Evolutionary conservation across 768 basidiomycete species (phyloP).

Genomic region (Leccinum variicolor): DNA sequence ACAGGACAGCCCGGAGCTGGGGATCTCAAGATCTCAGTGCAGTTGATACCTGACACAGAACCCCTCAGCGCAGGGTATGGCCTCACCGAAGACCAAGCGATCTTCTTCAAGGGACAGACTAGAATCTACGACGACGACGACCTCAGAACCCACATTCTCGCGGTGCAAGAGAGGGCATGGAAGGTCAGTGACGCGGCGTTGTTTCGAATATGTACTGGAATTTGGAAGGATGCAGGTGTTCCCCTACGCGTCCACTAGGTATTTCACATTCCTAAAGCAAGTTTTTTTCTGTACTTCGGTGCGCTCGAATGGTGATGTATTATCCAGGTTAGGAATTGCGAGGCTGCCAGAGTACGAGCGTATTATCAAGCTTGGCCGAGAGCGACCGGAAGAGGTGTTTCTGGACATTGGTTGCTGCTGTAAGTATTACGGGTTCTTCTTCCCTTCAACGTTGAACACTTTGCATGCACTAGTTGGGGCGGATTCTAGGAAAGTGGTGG

Average conservation of each 20-base stretch:
- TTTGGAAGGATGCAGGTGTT: conserved; percentile 13
- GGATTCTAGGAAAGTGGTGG: conserved; percentile 39
- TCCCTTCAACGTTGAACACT: not conserved
- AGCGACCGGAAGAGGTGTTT: conserved; percentile 35
- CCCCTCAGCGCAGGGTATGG: not conserved
- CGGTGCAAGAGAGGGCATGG: conserved; percentile 29
- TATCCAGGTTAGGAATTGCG: conserved; percentile 11
- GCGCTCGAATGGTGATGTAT: not conserved
- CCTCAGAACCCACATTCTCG: conserved; percentile 30
- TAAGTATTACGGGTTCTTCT: conserved; percentile 17
- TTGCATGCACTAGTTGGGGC: conserved; percentile 16
- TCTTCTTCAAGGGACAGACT: conserved; percentile 29
- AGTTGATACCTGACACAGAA: not conserved
- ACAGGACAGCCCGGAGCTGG: conserved; percentile 4
- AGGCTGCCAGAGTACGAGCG: conserved; percentile 16
- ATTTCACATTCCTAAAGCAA: conserved; percentile 24
- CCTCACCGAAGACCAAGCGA: conserved; percentile 15
- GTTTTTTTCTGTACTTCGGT: not conserved
- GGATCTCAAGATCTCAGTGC: conserved; percentile 3
- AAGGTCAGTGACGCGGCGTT: conserved; percentile 13
- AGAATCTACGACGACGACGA: conserved; percentile 26
- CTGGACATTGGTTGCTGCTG: conserved; percentile 47
- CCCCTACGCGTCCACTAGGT: conserved; percentile 29
- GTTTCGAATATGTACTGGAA: not conserved
- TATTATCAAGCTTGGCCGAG: conserved; percentile 35